Percentiles rank a stretch among this genome's conserved stretches.
These are phyloP conservation scores for Aureobasidium subglaciale DNA, from an alignment of 2,329 filamentous ascomycete genomes.

Conservation along the genomic window DNA sequence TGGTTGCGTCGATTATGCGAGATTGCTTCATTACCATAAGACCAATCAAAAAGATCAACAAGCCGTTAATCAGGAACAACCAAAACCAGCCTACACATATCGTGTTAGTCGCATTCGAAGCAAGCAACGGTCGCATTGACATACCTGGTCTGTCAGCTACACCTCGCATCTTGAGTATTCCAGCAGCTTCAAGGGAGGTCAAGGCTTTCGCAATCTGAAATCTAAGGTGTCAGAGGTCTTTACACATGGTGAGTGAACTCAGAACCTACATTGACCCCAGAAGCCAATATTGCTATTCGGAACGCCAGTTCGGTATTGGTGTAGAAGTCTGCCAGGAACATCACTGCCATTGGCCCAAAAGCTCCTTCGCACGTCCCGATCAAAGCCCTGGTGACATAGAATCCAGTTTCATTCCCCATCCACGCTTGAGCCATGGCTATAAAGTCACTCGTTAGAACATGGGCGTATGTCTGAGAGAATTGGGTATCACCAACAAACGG, in stretches of 20 bases:
- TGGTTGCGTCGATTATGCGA: no score
- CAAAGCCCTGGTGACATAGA: constrained; percentile 12
- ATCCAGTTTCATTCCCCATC: constrained; percentile 10
- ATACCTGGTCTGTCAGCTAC: constrained; percentile 15
- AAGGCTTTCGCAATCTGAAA: constrained; percentile 13
- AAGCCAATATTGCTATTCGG: constrained; percentile 12
- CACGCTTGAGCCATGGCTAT: constrained; percentile 15
- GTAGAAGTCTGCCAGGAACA: constrained; percentile 17
- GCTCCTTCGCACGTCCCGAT: constrained; percentile 16
- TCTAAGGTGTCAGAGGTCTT: background rate
- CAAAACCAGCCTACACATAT: constrained; percentile 15
- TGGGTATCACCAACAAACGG: constrained; percentile 7
- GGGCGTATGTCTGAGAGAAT: no score
- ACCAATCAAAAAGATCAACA: constrained; percentile 15
- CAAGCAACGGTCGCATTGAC: background rate
- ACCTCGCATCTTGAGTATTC: constrained; percentile 17
- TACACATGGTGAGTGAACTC: background rate
- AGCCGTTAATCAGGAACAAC: constrained; percentile 17
- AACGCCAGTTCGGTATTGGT: constrained; percentile 14
- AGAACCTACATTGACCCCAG: constrained; percentile 13
- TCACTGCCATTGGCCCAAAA: constrained; percentile 15
- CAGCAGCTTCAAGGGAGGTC: constrained; percentile 15
- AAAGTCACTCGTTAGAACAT: background rate
- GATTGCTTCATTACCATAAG: constrained; percentile 2
- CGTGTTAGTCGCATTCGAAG: background rate